Base-by-base conservation (phyloP, 306 rosid genomes). In the Pyrus communis region DNA sequence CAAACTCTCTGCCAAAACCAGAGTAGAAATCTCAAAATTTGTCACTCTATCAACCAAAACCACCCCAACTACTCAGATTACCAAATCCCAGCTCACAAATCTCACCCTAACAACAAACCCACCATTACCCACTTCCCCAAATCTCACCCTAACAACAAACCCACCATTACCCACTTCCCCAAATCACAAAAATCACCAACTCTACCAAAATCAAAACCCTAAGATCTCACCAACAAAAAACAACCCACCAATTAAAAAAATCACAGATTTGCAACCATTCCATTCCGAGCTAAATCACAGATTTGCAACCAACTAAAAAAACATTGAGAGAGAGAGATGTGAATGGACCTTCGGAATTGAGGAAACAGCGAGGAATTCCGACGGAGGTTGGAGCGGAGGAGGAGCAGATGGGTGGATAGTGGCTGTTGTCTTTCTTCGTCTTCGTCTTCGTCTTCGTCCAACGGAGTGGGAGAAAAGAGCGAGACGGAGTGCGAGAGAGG, bases 141-240 rank as follows among this genome's bases (percentile, higher is more conserved):
- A 43, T 43, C 49, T 11, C 49, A 11, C 15, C 49, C 49, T 43
- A 43, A 43, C 15, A 43, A 43, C 49, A 43, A 11, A 84, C 72
- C 83, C 82, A 84, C 83, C 94, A 86, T 85, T 86, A 51, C 66
- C 42, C 75, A 22, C 68, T 43, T 45, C 45, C 25, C 42, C 51
- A 69, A 46, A 27, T 8, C 30, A 17, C 9, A 42, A 79, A 59
- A 69, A 27, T 78, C 66, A 78, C 69, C 81, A 77, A 67, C 79
- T 71, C 74, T 80, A 74, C 67, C 81, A 71, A 67, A 83, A 84
- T 68, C 66, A 61, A 61, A 61, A 61, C 18, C 35, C 28, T 23
- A 61, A 61, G 97, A 92, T 91, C 96, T 86, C 89, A 82, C 76
- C 70, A 61, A 54, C 30, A n/a, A 43, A 59, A 77, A 72, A 80